phyloP scores from a whole-genome alignment of 1,284 basidiomycete genomes.

The Tetrapyrgos nigripes region DNA sequence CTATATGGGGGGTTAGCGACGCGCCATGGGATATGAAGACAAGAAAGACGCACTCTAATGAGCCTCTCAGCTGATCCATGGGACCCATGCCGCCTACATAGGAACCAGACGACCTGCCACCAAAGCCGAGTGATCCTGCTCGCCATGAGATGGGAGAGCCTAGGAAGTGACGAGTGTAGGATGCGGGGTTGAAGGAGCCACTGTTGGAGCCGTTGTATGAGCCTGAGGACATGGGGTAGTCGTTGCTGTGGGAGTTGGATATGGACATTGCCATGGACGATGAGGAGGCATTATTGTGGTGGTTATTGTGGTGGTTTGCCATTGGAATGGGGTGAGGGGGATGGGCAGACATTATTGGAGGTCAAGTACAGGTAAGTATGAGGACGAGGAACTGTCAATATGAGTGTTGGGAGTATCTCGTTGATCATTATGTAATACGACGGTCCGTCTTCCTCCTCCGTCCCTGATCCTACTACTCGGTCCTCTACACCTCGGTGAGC shows the following conservation, averaged over 20 bases:
- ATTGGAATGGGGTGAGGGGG: neutral
- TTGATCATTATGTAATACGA: too few relatives aligned
- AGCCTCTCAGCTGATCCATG: slow-evolving; percentile 61
- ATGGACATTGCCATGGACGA: neutral
- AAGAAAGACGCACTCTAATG: slow-evolving; percentile 60
- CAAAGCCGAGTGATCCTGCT: slow-evolving; percentile 62
- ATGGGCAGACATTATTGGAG: too few relatives aligned
- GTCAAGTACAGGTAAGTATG: too few relatives aligned
- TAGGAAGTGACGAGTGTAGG: slow-evolving; percentile 68
- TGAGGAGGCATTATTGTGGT: neutral
- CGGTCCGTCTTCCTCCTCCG: too few relatives aligned
- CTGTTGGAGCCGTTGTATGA: slow-evolving; percentile 53
- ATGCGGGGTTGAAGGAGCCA: slow-evolving; percentile 64
- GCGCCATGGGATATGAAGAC: slow-evolving; percentile 39
- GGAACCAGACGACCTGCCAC: slow-evolving; percentile 48
- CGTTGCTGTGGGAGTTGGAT: slow-evolving; percentile 27
- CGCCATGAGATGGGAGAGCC: slow-evolving; percentile 77
- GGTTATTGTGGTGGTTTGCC: neutral
- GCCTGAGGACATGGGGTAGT: slow-evolving; percentile 49
- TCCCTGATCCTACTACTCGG: too few relatives aligned
- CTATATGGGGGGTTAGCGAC: slow-evolving; percentile 61
- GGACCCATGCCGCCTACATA: slow-evolving; percentile 65
- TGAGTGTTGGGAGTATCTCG: too few relatives aligned
- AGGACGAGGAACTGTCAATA: too few relatives aligned
- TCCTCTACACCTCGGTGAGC: too few relatives aligned